Base-by-base conservation (phyloP, 208 protist species). In the Acanthamoeba triangularis region DNA sequence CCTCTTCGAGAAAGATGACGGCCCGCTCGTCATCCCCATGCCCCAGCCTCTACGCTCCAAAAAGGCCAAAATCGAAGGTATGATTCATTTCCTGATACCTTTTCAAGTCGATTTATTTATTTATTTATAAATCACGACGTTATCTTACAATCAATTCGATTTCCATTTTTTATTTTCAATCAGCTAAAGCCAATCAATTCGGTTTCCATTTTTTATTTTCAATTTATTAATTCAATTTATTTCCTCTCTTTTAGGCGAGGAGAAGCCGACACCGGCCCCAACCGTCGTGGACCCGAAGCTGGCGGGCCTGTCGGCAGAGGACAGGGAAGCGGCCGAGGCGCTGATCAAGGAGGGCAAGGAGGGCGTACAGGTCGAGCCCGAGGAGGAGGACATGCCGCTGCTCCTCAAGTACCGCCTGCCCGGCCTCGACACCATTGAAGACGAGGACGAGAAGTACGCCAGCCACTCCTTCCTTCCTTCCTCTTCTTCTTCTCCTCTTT, bases 401-500 rank as follows among this genome's bases (percentile, higher is more conserved):
- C 85, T 91, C 28, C 49, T 91, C 54, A 91, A 91, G 85, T 74
- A 91, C 85, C 85, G 85, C 30, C 35, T 91, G 33, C 49, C 59
- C 35, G 85, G 85, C 85, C 59, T 91, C 16, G 85, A 91, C 85
- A 28, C n/a, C 56, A 91, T 91, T 11, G 54, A 91, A 69, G 85
- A 91, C 85, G 85, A 91, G 16, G 85, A 72, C 59, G 85, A 91
- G 59, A 63, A 72, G 85, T 61, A 61, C 56, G 56, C 23, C 20
- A 3, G 56, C 23, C 20, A 3, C 11, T 16, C 56, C 56, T 61
- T 25, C 56, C 23, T 14, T 61, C 20, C 7, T 61, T 61, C 0
- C 23, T 25, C 56, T 14, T 25, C 13, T 5, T 61, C 41, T 47
- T 47, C 41, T 47, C 8, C 41, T 47, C 3, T 3, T 41, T 1